Evolutionary conservation across 2,329 filamentous ascomycete genomes (phyloP).

Genomic region (Thermoascus crustaceus): DNA sequence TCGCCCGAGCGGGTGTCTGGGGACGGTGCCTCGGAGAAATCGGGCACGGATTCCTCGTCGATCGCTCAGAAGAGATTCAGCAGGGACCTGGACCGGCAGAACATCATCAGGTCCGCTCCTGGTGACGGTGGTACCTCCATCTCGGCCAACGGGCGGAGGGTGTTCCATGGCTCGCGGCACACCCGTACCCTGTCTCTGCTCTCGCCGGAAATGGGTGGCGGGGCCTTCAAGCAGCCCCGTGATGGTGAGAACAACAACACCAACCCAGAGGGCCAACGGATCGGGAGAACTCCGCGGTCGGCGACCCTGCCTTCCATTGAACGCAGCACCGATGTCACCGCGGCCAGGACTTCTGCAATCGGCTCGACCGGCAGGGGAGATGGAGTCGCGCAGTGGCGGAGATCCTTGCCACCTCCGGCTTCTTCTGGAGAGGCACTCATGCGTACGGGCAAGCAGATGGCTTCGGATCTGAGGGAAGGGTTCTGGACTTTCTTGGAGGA

Average conservation of each 20-base stretch:
- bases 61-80: constrained; percentile 30
- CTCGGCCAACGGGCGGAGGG: constrained; percentile 44
- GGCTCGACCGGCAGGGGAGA: constrained; percentile 27
- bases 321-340: constrained; percentile 19
- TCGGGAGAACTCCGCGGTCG: constrained; percentile 30
- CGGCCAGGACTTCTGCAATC: constrained; percentile 11
- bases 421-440: constrained; percentile 46
- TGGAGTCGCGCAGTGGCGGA: constrained; percentile 31
- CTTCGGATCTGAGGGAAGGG: constrained; percentile 80
- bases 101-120: constrained; percentile 53
- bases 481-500: constrained; percentile 94
- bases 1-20: constrained; percentile 20
- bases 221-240: constrained; percentile 9
- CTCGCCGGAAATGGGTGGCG: constrained; percentile 48
- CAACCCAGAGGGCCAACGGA: constrained; percentile 16
- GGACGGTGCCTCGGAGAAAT: constrained; percentile 13
- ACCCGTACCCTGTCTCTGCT: constrained; percentile 69
- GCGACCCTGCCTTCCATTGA: constrained; percentile 35
- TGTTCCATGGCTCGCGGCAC: constrained; percentile 59
- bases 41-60: constrained; percentile 17
- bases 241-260: constrained; percentile 8
- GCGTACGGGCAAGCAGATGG: constrained; percentile 63
- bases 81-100: constrained; percentile 64
- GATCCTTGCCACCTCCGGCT: constrained; percentile 34
- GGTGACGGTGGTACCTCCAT: constrained; percentile 25